phyloP scores from a whole-genome alignment of 164 flowering plant genomes.

The Nelumbo lutea region DNA sequence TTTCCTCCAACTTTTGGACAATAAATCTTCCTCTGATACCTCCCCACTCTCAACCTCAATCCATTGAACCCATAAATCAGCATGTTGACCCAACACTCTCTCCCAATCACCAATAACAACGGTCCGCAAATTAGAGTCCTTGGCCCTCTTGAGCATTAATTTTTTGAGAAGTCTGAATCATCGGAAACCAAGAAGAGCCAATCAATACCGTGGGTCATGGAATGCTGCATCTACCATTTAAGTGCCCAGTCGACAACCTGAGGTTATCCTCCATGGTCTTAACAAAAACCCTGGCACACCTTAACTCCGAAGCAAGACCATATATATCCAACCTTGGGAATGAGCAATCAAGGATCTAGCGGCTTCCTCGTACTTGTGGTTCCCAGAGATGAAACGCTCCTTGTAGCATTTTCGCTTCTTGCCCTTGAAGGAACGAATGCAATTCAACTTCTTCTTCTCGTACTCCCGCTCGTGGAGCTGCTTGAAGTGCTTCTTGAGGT shows the following conservation, averaged over 20 bases:
- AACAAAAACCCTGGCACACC: slow-evolving; percentile 85
- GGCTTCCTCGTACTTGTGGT: slow-evolving; percentile 69
- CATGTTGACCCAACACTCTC: slow-evolving; percentile 67
- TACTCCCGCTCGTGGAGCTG: slow-evolving; percentile 89
- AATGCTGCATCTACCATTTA: slow-evolving; percentile 90
- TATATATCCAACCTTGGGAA: slow-evolving; percentile 68
- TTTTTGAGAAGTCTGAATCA: slow-evolving; percentile 72
- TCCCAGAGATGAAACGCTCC: slow-evolving; percentile 61
- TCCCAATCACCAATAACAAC: slow-evolving; percentile 84
- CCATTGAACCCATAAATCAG: slow-evolving; percentile 95
- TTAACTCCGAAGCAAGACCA: slow-evolving; percentile 69
- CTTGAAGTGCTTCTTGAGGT: slow-evolving; percentile 76
- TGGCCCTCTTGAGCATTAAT: slow-evolving; percentile 62
- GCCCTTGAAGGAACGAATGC: slow-evolving; percentile 76
- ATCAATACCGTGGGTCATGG: slow-evolving; percentile 75
- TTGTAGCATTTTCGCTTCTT: slow-evolving; percentile 72
- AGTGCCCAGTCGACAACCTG: slow-evolving; percentile 95
- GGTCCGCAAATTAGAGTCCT: slow-evolving; percentile 65
- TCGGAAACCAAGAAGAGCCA: slow-evolving; percentile 83
- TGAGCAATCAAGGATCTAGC: slow-evolving; percentile 54
- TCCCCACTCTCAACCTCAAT: slow-evolving; percentile 72
- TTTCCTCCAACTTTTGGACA: slow-evolving; percentile 25
- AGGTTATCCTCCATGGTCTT: slow-evolving; percentile 94
- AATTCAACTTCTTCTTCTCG: slow-evolving; percentile 62
- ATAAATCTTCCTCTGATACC: slow-evolving; percentile 60